A percentile compares a stretch with the other conserved stretches of the same genome.
phyloP scores from a whole-genome alignment of 2,329 filamentous ascomycete species.

The Neofusicoccum parvum region DNA sequence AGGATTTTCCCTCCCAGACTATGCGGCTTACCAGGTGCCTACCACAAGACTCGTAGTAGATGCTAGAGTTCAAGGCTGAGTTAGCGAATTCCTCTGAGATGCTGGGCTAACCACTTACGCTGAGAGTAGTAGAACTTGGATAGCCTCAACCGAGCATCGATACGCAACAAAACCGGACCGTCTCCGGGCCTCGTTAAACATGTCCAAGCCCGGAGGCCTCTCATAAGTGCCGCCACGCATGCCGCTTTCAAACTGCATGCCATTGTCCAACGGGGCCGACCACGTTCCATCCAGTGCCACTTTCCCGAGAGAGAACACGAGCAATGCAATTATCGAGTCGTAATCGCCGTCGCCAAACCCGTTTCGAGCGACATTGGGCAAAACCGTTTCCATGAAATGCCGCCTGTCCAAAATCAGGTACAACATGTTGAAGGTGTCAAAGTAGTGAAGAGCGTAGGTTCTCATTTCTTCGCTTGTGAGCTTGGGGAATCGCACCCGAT shows the following conservation, averaged over 20 bases:
- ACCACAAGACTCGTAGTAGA: slow-evolving; percentile 58
- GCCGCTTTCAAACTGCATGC: slow-evolving; percentile 46
- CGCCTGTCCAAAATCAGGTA: slow-evolving; percentile 21
- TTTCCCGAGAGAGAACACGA: slow-evolving; percentile 63
- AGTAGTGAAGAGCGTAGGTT: slow-evolving; percentile 20
- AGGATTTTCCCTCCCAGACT: neutral
- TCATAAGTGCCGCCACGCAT: slow-evolving; percentile 54
- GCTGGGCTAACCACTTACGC: slow-evolving; percentile 45
- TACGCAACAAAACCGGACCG: slow-evolving; percentile 61
- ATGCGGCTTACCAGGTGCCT: slow-evolving; percentile 50
- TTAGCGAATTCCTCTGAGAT: neutral
- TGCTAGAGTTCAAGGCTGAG: slow-evolving; percentile 13
- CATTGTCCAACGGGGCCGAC: slow-evolving; percentile 52
- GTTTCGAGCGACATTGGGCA: slow-evolving; percentile 43
- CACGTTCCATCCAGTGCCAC: slow-evolving; percentile 55
- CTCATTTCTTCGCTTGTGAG: slow-evolving; percentile 21
- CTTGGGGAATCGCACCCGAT: slow-evolving; percentile 11
- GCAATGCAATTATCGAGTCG: slow-evolving; percentile 55
- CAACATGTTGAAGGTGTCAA: slow-evolving; percentile 22
- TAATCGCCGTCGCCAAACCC: slow-evolving; percentile 55
- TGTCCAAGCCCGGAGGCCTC: slow-evolving; percentile 58
- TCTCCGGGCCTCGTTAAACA: slow-evolving; percentile 65
- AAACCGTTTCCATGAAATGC: slow-evolving; percentile 9
- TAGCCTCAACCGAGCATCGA: slow-evolving; percentile 59
- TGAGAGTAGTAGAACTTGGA: slow-evolving; percentile 60